Conservation (phyloP, 108 stramenopile genomes). For the Cyclotella cryptica region DNA sequence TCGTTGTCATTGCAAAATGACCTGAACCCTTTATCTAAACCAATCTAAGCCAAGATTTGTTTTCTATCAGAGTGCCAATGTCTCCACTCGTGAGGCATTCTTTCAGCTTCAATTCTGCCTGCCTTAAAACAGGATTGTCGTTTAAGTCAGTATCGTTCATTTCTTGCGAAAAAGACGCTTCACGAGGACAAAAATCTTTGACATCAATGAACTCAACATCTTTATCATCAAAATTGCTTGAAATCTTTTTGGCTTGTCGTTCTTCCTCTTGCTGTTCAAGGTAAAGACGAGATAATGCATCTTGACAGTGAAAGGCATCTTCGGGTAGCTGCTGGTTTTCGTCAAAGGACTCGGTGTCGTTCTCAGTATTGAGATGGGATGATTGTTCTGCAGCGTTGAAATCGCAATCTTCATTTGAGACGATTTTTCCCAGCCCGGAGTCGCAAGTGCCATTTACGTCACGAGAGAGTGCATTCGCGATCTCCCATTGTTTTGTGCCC, state of each 20-base stretch:
- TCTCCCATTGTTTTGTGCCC: conserved; percentile 45
- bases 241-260: neutral
- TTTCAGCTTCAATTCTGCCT: neutral
- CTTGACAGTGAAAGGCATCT: conserved; percentile 45
- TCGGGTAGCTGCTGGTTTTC: conserved; percentile 32
- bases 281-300: conserved; percentile 27
- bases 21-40: neutral
- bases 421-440: neutral
- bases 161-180: neutral
- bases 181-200: conserved; percentile 22
- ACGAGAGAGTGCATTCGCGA: conserved; percentile 31
- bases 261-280: conserved; percentile 41
- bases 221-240: conserved; percentile 14
- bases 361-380: neutral
- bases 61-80: neutral
- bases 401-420: neutral
- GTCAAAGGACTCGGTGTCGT: neutral
- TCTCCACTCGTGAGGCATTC: neutral
- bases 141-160: neutral
- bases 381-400: neutral
- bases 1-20: too few relatives aligned
- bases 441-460: neutral
- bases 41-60: neutral
- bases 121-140: neutral
- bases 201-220: conserved; percentile 33